A percentile compares a stretch with the other conserved stretches of the same genome.
These are phyloP conservation scores for Eurotiales sp. DNA, from an alignment of 2,329 filamentous ascomycete species.

Conservation along the genomic window DNA sequence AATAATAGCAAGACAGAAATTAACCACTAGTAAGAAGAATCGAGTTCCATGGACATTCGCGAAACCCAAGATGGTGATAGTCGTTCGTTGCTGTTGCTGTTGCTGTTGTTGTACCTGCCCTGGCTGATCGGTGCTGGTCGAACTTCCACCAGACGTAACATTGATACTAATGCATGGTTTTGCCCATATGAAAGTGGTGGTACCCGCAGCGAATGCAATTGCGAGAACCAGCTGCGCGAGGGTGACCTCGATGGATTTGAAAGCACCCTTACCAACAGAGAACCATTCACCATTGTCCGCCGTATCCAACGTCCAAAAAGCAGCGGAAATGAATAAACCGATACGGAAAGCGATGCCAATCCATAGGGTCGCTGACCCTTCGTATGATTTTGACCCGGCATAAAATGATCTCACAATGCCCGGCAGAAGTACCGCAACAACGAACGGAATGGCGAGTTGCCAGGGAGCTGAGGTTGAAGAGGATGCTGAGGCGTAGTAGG, in stretches of 20 bases:
- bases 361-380: constrained; percentile 81
- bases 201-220: constrained; percentile 76
- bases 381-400: constrained; percentile 75
- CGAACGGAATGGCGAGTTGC: constrained; percentile 78
- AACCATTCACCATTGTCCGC: constrained; percentile 82
- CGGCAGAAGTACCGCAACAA: constrained; percentile 68
- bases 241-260: constrained; percentile 73
- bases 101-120: constrained; percentile 19
- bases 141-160: constrained; percentile 43
- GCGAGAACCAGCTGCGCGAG: constrained; percentile 77
- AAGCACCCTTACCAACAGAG: constrained; percentile 53
- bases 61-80: constrained; percentile 81
- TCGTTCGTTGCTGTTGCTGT: constrained; percentile 33
- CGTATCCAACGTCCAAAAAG: constrained; percentile 86
- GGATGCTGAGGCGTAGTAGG: constrained; percentile 87
- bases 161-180: constrained; percentile 78
- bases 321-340: constrained; percentile 69
- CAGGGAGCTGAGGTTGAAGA: constrained; percentile 90
- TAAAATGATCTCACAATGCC: constrained; percentile 80
- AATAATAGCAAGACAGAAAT: constrained; percentile 71
- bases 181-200: constrained; percentile 79
- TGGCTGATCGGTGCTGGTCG: constrained; percentile 35
- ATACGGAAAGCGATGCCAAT: constrained; percentile 74
- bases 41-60: constrained; percentile 89
- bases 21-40: constrained; percentile 78